A percentile compares a stretch with the other conserved stretches of the same genome.
phyloP scores from a whole-genome alignment of 2,329 filamentous ascomycete species.

The Aquanectria penicillioides region DNA sequence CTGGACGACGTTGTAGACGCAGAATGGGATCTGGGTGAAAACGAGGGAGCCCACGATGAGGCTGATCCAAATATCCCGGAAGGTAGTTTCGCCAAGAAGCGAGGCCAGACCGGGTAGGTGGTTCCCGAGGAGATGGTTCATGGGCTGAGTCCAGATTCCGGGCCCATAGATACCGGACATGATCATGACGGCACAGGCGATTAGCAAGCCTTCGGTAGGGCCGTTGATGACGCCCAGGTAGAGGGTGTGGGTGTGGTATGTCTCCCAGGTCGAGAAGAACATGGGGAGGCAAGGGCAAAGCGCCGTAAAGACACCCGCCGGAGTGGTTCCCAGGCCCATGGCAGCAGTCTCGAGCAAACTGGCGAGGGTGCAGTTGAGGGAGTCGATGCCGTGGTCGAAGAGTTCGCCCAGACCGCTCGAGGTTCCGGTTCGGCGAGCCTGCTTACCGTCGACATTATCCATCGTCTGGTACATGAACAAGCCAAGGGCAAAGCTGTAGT shows the following conservation, averaged over 20 bases:
- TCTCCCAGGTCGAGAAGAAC: conserved; percentile 99
- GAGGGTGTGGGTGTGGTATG: conserved; percentile 96
- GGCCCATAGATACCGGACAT: conserved; percentile 89
- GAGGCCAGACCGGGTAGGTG: conserved; percentile 61
- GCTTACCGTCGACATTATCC: conserved; percentile 99
- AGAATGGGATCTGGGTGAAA: conserved; percentile 84
- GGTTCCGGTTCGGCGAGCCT: conserved; percentile 92
- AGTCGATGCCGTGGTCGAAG: conserved; percentile 99
- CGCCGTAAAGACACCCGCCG: conserved; percentile 89
- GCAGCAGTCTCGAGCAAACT: conserved; percentile 91
- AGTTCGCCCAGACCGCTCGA: conserved; percentile 95
- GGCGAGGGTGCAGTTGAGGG: conserved; percentile 93
- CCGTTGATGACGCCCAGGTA: conserved; percentile 98
- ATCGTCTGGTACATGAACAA: conserved; percentile 99
- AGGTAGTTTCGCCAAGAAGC: conserved; percentile 75
- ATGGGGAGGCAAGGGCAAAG: conserved; percentile 92
- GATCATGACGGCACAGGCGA: conserved; percentile 88
- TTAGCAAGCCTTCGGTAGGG: conserved; percentile 92
- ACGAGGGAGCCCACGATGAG: conserved; percentile 74
- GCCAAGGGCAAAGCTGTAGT: conserved; percentile 94
- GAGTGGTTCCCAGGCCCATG: conserved; percentile 88
- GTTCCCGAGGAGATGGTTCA: conserved; percentile 74
- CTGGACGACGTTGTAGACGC: conserved; percentile 84
- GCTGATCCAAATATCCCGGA: conserved; percentile 89
- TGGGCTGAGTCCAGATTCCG: conserved; percentile 82